phyloP scores from a whole-genome alignment of 257 asterid genomes.

The Lycium barbarum region DNA sequence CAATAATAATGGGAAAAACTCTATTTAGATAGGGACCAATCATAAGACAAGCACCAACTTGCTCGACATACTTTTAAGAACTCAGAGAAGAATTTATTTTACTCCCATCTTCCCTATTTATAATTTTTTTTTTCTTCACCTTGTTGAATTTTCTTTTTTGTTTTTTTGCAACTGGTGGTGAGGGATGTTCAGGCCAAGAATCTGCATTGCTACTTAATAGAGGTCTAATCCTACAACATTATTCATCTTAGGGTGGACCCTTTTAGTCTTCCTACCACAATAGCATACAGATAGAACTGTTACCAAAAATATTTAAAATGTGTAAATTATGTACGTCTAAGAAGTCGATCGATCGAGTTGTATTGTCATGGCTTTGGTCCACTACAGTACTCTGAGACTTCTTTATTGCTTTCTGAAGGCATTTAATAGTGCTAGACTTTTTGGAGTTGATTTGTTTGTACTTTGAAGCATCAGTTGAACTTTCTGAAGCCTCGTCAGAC shows the following conservation, averaged over 20 bases:
- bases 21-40: constrained; percentile 9
- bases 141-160: background rate
- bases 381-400: background rate
- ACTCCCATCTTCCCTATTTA: background rate
- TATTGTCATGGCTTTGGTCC: background rate
- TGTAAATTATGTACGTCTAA: background rate
- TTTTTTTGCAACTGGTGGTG: background rate
- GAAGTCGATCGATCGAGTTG: background rate
- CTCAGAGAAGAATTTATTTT: background rate
- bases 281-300: background rate
- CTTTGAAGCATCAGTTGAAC: background rate
- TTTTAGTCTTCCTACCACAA: background rate
- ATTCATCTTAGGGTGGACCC: background rate
- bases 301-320: background rate
- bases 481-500: too few relatives aligned
- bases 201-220: background rate
- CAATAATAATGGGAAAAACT: background rate
- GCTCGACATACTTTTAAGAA: constrained; percentile 2
- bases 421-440: background rate
- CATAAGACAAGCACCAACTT: background rate
- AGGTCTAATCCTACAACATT: background rate
- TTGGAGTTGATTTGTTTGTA: background rate
- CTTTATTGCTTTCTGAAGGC: background rate
- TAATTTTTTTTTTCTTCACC: background rate
- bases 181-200: background rate